Conservation (phyloP, 371 early-diverging fungal species). For the Zopfochytrium polystomum region DNA sequence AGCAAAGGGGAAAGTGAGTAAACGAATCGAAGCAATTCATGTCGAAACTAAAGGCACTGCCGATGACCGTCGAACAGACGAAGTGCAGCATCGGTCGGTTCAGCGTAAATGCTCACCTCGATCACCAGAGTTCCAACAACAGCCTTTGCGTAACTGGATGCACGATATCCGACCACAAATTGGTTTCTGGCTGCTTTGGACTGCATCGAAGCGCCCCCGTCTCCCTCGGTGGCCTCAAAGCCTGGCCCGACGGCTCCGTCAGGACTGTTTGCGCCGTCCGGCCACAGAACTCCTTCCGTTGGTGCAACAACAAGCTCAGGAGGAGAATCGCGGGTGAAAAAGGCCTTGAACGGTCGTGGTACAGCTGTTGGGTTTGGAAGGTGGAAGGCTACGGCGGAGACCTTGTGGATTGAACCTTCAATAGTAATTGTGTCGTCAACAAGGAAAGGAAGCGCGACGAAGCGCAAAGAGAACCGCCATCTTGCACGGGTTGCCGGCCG, state of each 20-base stretch:
- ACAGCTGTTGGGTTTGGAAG: slow-evolving; percentile 28
- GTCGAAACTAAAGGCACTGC: not conserved
- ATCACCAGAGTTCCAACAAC: slow-evolving; percentile 34
- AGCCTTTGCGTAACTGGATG: slow-evolving; percentile 38
- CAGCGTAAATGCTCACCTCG: too few species aligned
- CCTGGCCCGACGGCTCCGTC: not conserved
- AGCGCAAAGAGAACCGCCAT: slow-evolving; percentile 36
- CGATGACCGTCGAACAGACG: too few species aligned
- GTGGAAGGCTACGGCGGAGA: slow-evolving; percentile 37
- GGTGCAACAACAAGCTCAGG: slow-evolving; percentile 39
- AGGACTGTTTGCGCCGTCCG: slow-evolving; percentile 21
- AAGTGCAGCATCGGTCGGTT: too few species aligned
- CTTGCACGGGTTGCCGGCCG: slow-evolving; percentile 26
- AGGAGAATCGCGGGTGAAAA: slow-evolving; percentile 26
- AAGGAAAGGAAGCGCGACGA: slow-evolving; percentile 36
- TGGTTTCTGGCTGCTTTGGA: slow-evolving; percentile 33
- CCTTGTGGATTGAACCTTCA: slow-evolving; percentile 44
- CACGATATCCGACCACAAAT: slow-evolving; percentile 42
- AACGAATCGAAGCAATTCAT: too few species aligned
- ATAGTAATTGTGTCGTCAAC: slow-evolving; percentile 46
- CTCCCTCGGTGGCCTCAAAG: not conserved
- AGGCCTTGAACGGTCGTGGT: slow-evolving; percentile 34
- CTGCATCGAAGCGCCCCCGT: not conserved
- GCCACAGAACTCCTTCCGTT: slow-evolving; percentile 33
- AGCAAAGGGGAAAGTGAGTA: not conserved